Base-by-base conservation (phyloP, 306 rosid species). In the Cicer arietinum region DNA sequence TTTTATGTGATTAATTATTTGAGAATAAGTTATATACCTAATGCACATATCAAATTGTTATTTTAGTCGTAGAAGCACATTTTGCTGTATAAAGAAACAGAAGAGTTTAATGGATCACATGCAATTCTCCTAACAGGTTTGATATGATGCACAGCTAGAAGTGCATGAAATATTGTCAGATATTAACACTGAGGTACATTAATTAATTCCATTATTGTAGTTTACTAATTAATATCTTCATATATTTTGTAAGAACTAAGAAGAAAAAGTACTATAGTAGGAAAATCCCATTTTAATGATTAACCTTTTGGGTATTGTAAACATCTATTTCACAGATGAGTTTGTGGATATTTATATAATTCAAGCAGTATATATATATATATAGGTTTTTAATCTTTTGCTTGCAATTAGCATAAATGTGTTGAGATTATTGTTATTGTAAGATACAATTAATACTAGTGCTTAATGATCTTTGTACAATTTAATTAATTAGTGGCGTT, bases 161-260 rank as follows among this genome's bases (percentile, higher is more conserved):
- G 67, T 72, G 67, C 12, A 40, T 51, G 20, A 62, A 75, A 74
- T 37, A 52, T 68, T 37, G 44, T 61, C 79, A 68, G 77, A 61
- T n/a, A 69, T 67, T 78, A 68, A 79, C 40, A 53, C 11, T 25
- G 79, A 64, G 74, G 62, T 74, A 78, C 50, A 77, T 58, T 14
- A 53, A 16, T 56, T 56, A 61, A 44, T 47, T 58, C 7, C 61
- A 67, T 63, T 74, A 45, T 12, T 75, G 63, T 79, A 42, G 41
- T 61, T 44, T 73, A 64, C 18, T 57, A 59, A 10, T 56, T 22
- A 17, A 53, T 39, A 52, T 45, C 14, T 40, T 12, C 44, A 40
- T 17, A 4, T 69, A 17, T 3, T 8, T 7, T 13, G 18, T 50
- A 50, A 50, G 54, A 50, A 13, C 17, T 13, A 50, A 48, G 16